These are phyloP conservation scores for Rubus parviflorus DNA, from an alignment of 306 rosid species.

Conservation along the genomic window DNA sequence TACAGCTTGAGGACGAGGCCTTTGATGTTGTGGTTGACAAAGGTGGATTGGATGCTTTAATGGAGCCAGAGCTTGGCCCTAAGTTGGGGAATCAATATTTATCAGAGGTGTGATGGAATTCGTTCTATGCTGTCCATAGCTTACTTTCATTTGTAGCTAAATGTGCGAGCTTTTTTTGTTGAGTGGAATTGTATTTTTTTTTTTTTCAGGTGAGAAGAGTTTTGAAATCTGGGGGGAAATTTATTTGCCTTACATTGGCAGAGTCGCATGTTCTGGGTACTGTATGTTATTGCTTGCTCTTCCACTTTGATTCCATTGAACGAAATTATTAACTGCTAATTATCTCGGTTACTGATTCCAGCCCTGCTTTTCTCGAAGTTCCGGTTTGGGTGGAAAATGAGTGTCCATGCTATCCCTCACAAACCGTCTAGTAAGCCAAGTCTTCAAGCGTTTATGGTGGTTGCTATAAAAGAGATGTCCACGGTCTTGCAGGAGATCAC, in stretches of 20 bases:
- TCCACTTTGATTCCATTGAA: not conserved
- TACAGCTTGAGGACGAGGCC: conserved; percentile 57
- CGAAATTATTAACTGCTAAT: not conserved
- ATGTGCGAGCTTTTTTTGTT: conserved; percentile 9
- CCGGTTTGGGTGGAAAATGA: conserved; percentile 92
- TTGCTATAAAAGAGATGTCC: conserved; percentile 73
- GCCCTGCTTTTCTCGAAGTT: conserved; percentile 75
- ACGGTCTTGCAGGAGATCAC: conserved; percentile 54
- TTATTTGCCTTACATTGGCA: conserved; percentile 84
- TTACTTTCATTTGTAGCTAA: conserved; percentile 4
- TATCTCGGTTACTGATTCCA: conserved; percentile 37
- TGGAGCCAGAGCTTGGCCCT: conserved; percentile 93
- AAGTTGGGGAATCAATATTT: conserved; percentile 74
- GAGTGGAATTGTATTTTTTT: conserved; percentile 18
- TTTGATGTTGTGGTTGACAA: conserved; percentile 73
- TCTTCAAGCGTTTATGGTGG: conserved; percentile 81
- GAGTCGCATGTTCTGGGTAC: conserved; percentile 88
- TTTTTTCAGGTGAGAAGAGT: conserved; percentile 76
- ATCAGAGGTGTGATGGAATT: conserved; percentile 53
- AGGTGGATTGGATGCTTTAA: conserved; percentile 96
- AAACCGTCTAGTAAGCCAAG: conserved; percentile 57
- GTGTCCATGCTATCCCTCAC: conserved; percentile 66
- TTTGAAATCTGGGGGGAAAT: conserved; percentile 75
- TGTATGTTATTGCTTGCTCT: conserved; percentile 1
- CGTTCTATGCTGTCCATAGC: not conserved